Percentiles rank a stretch among this genome's conserved stretches.
Conservation (phyloP, 2,329 filamentous ascomycete genomes). For the Cryoendolithus antarcticus region DNA sequence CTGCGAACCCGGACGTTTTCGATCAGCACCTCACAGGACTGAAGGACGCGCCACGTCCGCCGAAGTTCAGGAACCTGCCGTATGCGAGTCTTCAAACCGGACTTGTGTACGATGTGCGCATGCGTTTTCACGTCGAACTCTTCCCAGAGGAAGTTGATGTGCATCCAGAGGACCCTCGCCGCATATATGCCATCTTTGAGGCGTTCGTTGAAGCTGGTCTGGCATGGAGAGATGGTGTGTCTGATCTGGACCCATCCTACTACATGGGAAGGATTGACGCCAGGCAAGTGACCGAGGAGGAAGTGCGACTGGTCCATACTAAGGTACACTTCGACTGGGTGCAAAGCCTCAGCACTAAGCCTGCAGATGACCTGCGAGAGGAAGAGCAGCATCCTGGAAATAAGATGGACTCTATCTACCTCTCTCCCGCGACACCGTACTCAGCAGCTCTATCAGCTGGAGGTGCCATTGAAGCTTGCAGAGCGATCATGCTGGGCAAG, state of each 20-base stretch:
- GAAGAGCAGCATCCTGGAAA: constrained; percentile 57
- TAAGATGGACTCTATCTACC: constrained; percentile 32
- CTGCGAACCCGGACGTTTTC: not conserved
- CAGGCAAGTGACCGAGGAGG: constrained; percentile 62
- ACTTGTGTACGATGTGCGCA: constrained; percentile 70
- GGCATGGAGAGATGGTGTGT: constrained; percentile 26
- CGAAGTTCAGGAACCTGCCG: constrained; percentile 25
- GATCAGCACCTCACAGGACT: constrained; percentile 12
- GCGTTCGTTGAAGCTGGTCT: constrained; percentile 73
- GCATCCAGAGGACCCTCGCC: constrained; percentile 85
- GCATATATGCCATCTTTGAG: constrained; percentile 87
- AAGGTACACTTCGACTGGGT: constrained; percentile 69
- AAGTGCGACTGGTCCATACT: constrained; percentile 71
- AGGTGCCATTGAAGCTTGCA: constrained; percentile 89
- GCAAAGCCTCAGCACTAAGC: constrained; percentile 38
- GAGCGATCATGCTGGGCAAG: constrained; percentile 68
- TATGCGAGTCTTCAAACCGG: constrained; percentile 30
- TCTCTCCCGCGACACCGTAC: constrained; percentile 31
- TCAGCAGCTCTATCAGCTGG: constrained; percentile 77
- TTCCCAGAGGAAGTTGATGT: constrained; percentile 48
- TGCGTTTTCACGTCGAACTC: constrained; percentile 85
- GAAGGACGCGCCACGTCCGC: constrained; percentile 15
- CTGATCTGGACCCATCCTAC: constrained; percentile 36
- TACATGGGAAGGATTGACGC: constrained; percentile 59
- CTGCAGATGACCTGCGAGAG: constrained; percentile 13